phyloP scores from a whole-genome alignment of 108 stramenopile genomes.

The Conticribra weissflogii region DNA sequence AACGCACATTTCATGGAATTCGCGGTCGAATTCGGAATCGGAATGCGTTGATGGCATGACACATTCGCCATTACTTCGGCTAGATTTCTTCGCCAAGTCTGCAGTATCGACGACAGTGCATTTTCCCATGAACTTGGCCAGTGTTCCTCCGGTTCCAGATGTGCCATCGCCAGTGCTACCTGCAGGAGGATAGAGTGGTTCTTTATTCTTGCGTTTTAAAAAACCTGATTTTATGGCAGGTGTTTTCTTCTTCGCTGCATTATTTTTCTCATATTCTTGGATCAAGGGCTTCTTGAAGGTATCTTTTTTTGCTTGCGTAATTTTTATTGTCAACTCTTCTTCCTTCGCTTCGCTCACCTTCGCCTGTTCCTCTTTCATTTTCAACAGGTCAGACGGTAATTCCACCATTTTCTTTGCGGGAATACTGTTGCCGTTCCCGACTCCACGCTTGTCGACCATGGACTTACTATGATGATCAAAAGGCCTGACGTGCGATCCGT shows the following conservation, averaged over 20 bases:
- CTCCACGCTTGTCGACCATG: no score
- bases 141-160: not conserved
- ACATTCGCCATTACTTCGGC: not conserved
- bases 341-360: not conserved
- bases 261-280: not conserved
- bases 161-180: slow-evolving; percentile 1
- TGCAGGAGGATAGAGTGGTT: not conserved
- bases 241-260: not conserved
- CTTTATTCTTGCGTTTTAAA: not conserved
- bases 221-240: slow-evolving; percentile 6
- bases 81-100: not conserved
- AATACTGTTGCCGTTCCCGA: not conserved
- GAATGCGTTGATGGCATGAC: no score
- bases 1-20: not conserved
- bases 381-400: slow-evolving; percentile 13
- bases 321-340: not conserved
- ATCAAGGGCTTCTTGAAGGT: not conserved
- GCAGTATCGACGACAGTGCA: not conserved
- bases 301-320: not conserved
- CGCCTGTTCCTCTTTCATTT: not conserved
- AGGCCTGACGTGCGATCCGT: not conserved
- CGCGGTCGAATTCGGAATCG: not conserved
- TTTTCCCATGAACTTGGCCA: not conserved
- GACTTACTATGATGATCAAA: slow-evolving; percentile 1
- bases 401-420: not conserved